Conservation (phyloP, 2,329 filamentous ascomycete species). For the Microsporum ferrugineum region DNA sequence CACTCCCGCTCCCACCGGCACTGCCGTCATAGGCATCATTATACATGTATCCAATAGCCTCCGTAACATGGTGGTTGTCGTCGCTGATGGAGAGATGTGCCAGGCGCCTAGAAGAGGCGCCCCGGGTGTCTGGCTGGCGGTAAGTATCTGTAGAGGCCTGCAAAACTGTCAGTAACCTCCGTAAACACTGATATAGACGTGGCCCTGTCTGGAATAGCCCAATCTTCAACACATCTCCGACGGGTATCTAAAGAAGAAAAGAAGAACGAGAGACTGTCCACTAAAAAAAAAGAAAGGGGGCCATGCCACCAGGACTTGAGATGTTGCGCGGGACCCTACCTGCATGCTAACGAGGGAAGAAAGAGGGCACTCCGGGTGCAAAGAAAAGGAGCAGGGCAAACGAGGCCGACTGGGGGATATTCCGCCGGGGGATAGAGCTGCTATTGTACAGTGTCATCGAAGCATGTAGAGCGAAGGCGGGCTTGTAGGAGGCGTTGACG, state of each 20-base stretch:
- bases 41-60: constrained; percentile 85
- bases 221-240: not conserved
- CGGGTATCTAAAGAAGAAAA: not conserved
- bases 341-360: constrained; percentile 11
- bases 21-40: constrained; percentile 49
- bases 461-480: constrained; percentile 22
- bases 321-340: not conserved
- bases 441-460: constrained; percentile 29
- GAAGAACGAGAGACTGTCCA: not conserved
- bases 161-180: not conserved
- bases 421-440: constrained; percentile 23
- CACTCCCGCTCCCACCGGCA: not conserved
- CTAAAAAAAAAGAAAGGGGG: not conserved
- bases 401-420: constrained; percentile 18
- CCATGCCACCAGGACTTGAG: not conserved
- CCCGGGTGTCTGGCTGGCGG: not conserved
- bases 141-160: not conserved
- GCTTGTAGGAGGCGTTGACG: not conserved
- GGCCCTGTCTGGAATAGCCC: not conserved
- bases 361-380: constrained; percentile 16
- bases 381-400: constrained; percentile 19
- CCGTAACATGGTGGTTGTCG: constrained; percentile 85
- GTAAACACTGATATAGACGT: not conserved
- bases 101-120: not conserved
- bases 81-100: constrained; percentile 65